Evolutionary conservation across 2,329 filamentous ascomycete genomes (phyloP).

Genomic region (Botryotinia globosa): DNA sequence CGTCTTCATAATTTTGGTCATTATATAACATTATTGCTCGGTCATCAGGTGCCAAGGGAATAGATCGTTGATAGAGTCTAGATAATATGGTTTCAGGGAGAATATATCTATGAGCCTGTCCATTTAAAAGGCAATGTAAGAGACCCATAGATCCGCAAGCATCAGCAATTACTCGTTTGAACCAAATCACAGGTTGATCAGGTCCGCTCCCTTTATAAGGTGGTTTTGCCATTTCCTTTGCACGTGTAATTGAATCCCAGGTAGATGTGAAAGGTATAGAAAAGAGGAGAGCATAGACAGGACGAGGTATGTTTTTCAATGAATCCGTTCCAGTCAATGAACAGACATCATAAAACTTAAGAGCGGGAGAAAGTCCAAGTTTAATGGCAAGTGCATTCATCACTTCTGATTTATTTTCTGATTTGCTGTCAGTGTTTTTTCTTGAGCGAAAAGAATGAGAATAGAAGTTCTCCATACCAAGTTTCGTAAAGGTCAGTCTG

Average conservation of each 20-base stretch:
- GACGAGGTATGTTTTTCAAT: conserved; percentile 82
- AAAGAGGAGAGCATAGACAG: conserved; percentile 82
- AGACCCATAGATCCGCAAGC: conserved; percentile 89
- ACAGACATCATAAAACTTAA: conserved; percentile 88
- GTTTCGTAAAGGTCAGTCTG: neutral
- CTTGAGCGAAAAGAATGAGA: neutral
- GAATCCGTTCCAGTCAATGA: conserved; percentile 83
- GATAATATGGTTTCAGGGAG: conserved; percentile 60
- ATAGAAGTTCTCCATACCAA: neutral
- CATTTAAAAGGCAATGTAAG: conserved; percentile 79
- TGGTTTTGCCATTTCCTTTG: conserved; percentile 63
- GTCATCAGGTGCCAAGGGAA: conserved; percentile 61
- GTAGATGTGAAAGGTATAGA: conserved; percentile 81
- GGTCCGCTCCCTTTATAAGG: conserved; percentile 69
- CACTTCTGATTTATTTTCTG: conserved; percentile 70
- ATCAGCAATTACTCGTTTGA: conserved; percentile 90
- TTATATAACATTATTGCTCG: conserved; percentile 75
- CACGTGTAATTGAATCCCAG: conserved; percentile 73
- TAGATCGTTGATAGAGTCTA: conserved; percentile 51
- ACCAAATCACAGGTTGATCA: conserved; percentile 82
- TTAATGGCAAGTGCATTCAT: conserved; percentile 80
- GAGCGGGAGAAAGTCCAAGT: conserved; percentile 74
- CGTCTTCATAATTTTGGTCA: conserved; percentile 69
- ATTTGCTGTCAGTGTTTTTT: neutral
- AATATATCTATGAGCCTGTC: conserved; percentile 61